phyloP scores from a whole-genome alignment of 2,329 filamentous ascomycete species.

The Colletotrichum tofieldiae region DNA sequence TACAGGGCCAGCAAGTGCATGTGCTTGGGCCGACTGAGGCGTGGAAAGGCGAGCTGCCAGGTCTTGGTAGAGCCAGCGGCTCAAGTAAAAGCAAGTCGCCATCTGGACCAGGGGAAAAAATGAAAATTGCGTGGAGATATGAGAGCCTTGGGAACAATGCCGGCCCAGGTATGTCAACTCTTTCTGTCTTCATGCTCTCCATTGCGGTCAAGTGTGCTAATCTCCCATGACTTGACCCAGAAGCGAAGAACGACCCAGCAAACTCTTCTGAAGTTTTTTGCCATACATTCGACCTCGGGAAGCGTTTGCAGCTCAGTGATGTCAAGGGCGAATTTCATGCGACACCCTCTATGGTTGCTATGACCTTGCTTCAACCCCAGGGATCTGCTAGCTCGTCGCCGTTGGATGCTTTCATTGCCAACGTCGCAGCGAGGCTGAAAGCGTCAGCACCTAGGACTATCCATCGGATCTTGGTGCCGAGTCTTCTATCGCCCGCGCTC shows the following conservation, averaged over 20 bases:
- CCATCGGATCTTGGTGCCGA: slow-evolving; percentile 89
- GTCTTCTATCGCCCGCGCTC: slow-evolving; percentile 86
- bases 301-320: slow-evolving; percentile 68
- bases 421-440: slow-evolving; percentile 69
- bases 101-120: slow-evolving; percentile 74
- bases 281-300: slow-evolving; percentile 81
- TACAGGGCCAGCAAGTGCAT: slow-evolving; percentile 92
- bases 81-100: slow-evolving; percentile 59
- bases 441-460: slow-evolving; percentile 73
- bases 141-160: slow-evolving; percentile 73
- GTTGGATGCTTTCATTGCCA: slow-evolving; percentile 76
- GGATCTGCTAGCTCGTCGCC: slow-evolving; percentile 59
- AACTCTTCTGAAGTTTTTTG: slow-evolving; percentile 68
- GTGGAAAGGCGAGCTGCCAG: slow-evolving; percentile 90
- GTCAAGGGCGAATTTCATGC: slow-evolving; percentile 67
- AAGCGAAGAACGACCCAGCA: slow-evolving; percentile 24
- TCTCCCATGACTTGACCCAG: not conserved
- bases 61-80: slow-evolving; percentile 66
- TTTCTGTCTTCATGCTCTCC: not conserved
- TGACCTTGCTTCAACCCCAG: slow-evolving; percentile 38
- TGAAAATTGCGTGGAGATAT: slow-evolving; percentile 99
- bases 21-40: slow-evolving; percentile 84
- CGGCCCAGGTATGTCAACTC: slow-evolving; percentile 42
- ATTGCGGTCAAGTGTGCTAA: not conserved
- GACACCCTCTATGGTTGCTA: slow-evolving; percentile 56